Percentiles rank a stretch among this genome's conserved stretches.
phyloP scores from a whole-genome alignment of 768 basidiomycete genomes.

The Rhizopogon sp. region DNA sequence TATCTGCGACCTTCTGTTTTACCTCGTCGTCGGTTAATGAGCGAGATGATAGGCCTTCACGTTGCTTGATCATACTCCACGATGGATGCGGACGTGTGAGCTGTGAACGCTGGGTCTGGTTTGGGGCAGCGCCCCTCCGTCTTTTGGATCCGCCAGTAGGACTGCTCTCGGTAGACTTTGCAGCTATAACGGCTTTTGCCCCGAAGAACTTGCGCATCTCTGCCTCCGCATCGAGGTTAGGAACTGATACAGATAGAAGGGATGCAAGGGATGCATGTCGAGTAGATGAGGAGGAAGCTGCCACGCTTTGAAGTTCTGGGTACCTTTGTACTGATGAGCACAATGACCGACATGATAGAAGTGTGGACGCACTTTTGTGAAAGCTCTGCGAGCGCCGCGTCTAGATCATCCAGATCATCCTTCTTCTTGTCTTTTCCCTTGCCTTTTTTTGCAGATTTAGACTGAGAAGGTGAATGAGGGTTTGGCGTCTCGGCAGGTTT shows the following conservation, averaged over 20 bases:
- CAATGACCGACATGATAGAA: not conserved
- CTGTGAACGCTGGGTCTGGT: conserved; percentile 51
- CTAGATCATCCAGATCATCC: conserved; percentile 71
- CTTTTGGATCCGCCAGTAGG: conserved; percentile 30
- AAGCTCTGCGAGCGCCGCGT: conserved; percentile 81
- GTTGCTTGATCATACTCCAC: conserved; percentile 68
- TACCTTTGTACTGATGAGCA: conserved; percentile 32
- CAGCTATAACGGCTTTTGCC: conserved; percentile 75
- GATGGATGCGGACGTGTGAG: conserved; percentile 70
- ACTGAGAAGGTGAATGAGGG: conserved; percentile 12
- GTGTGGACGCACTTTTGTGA: conserved; percentile 53
- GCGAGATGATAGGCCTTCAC: conserved; percentile 71
- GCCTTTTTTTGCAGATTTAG: conserved; percentile 55
- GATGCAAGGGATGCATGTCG: conserved; percentile 34
- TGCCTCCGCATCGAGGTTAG: conserved; percentile 81
- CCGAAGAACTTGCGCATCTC: conserved; percentile 96
- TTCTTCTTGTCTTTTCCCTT: conserved; percentile 61
- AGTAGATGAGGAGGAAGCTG: conserved; percentile 18
- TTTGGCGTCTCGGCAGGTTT: conserved; percentile 5
- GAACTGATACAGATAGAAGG: conserved; percentile 74
- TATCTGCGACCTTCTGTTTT: conserved; percentile 35
- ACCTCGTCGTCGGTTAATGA: conserved; percentile 53
- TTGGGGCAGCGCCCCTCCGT: conserved; percentile 28
- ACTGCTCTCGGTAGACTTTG: conserved; percentile 34
- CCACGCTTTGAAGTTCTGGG: conserved; percentile 43